Conservation (phyloP, 1,139 yeast genomes). For the Hemisphaericaspora lyxosophila region DNA sequence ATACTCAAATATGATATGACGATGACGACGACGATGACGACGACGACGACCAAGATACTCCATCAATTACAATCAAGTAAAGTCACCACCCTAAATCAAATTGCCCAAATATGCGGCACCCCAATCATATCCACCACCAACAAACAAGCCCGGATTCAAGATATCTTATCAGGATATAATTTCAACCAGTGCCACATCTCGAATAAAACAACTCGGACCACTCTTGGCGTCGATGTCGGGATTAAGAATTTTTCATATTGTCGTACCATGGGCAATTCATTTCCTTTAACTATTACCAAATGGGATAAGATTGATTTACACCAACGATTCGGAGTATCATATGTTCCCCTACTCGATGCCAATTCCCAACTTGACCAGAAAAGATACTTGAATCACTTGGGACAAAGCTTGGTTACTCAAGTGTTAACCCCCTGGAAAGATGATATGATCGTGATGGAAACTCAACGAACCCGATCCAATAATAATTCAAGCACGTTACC, state of each 20-base stretch:
- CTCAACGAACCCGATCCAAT: slow-evolving; percentile 41
- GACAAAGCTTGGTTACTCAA: slow-evolving; percentile 20
- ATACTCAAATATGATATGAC: too few species aligned
- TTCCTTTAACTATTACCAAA: slow-evolving; percentile 11
- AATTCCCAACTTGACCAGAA: slow-evolving; percentile 24
- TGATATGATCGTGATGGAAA: slow-evolving; percentile 33
- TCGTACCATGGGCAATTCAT: slow-evolving; percentile 17
- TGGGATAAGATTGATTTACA: slow-evolving; percentile 34
- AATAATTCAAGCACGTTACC: slow-evolving; percentile 38
- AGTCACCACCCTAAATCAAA: slow-evolving; percentile 25
- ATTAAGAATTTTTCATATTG: slow-evolving; percentile 44
- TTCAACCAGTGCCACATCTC: slow-evolving; percentile 16
- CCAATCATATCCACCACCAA: slow-evolving; percentile 25
- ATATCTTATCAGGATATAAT: slow-evolving; percentile 22
- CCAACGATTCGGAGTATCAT: slow-evolving; percentile 12
- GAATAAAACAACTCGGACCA: slow-evolving; percentile 12
- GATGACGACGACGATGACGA: too few species aligned
- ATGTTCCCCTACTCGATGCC: slow-evolving; percentile 11
- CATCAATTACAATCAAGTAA: slow-evolving; percentile 10
- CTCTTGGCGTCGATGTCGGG: slow-evolving; percentile 39
- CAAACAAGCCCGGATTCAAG: slow-evolving; percentile 26
- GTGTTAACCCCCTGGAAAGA: slow-evolving; percentile 12
- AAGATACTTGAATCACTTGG: slow-evolving; percentile 27
- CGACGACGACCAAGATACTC: not conserved
- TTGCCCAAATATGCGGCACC: slow-evolving; percentile 38